Percentiles rank a stretch among this genome's conserved stretches.
These are phyloP conservation scores for Alternaria postmessia DNA, from an alignment of 2,329 filamentous ascomycete genomes.

Conservation along the genomic window DNA sequence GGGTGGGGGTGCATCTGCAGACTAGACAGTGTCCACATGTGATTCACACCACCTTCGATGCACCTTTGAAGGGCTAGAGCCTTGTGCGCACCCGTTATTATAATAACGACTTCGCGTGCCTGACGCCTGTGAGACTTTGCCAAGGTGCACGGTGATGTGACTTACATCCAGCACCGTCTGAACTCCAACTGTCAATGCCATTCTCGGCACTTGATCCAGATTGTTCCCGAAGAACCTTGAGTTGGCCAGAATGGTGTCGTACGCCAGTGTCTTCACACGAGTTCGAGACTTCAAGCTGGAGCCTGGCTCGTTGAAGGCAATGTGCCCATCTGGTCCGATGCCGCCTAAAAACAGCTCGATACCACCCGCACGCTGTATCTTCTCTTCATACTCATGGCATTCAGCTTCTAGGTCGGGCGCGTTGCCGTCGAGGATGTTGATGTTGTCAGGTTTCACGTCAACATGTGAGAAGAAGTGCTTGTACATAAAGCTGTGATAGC, in stretches of 20 bases:
- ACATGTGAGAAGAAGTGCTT: conserved; percentile 88
- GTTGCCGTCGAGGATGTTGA: conserved; percentile 85
- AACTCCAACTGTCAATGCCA: conserved; percentile 85
- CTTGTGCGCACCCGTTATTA: conserved; percentile 84
- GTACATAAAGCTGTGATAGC: conserved; percentile 94
- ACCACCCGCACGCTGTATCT: conserved; percentile 76
- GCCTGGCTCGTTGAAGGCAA: conserved; percentile 90
- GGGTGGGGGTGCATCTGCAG: conserved; percentile 83
- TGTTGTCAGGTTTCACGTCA: conserved; percentile 81
- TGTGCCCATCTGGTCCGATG: conserved; percentile 86
- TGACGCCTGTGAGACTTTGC: conserved; percentile 32
- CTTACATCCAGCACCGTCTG: conserved; percentile 77
- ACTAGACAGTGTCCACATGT: conserved; percentile 89
- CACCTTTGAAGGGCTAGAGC: conserved; percentile 80
- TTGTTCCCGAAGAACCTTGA: conserved; percentile 84
- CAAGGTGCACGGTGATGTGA: conserved; percentile 16
- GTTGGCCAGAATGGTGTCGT: conserved; percentile 87
- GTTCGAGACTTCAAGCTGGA: conserved; percentile 80
- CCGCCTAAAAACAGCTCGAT: conserved; percentile 88
- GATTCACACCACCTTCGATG: conserved; percentile 82
- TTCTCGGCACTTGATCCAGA: conserved; percentile 75
- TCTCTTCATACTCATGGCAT: conserved; percentile 80
- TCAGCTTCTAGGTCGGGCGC: conserved; percentile 77
- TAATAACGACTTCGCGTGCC: conserved; percentile 81
- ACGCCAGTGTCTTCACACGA: conserved; percentile 84